phyloP scores from a whole-genome alignment of 805 yeast genomes.

The Brettanomyces custersianus region DNA sequence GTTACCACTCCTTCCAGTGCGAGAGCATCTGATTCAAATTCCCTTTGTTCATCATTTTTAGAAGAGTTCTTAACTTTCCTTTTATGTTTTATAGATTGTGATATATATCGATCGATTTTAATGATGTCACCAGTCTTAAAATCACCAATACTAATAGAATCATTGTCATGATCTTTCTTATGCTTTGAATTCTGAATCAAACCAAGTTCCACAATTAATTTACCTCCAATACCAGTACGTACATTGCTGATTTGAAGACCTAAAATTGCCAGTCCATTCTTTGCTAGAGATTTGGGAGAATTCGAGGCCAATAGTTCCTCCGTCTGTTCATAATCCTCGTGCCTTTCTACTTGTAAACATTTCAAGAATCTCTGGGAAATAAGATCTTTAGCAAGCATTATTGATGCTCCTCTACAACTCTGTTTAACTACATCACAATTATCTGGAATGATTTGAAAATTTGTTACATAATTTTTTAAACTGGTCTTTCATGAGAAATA shows the following conservation, averaged over 20 bases:
- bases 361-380: slow-evolving; percentile 30
- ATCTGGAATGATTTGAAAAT: no score
- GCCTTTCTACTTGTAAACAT: slow-evolving; percentile 38
- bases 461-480: no score
- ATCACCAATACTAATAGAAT: slow-evolving; percentile 35
- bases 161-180: slow-evolving; percentile 19
- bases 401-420: background rate
- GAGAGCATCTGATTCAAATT: slow-evolving; percentile 15
- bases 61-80: slow-evolving; percentile 23
- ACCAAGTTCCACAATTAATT: slow-evolving; percentile 49
- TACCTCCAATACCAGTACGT: slow-evolving; percentile 73
- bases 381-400: no score
- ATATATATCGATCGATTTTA: slow-evolving; percentile 42
- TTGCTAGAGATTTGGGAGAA: slow-evolving; percentile 58
- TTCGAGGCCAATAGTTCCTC: slow-evolving; percentile 33
- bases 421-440: no score
- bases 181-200: slow-evolving; percentile 26
- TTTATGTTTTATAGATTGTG: slow-evolving; percentile 14
- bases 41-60: slow-evolving; percentile 18
- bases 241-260: slow-evolving; percentile 55
- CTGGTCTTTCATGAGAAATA: no score
- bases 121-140: slow-evolving; percentile 74
- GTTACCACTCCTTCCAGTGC: slow-evolving; percentile 58
- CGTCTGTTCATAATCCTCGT: slow-evolving; percentile 44
- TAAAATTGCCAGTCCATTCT: slow-evolving; percentile 65